Evolutionary conservation across 2,329 filamentous ascomycete genomes (phyloP), one percentile per base, ranked within the genome.

Genomic region (Penicillium digitatum): DNA sequence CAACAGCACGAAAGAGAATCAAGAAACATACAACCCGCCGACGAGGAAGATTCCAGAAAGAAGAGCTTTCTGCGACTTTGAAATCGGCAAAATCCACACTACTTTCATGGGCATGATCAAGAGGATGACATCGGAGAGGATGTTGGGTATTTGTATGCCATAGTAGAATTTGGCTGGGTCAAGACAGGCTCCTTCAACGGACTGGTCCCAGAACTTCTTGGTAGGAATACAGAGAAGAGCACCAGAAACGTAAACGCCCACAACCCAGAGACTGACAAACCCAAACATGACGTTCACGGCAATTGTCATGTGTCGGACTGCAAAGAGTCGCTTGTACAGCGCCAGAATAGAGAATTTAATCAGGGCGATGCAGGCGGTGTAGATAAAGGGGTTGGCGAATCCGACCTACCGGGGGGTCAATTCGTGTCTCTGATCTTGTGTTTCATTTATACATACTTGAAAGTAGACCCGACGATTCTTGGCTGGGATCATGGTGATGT

Each of bases 101-200:
- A 66, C 54, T 22, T 55, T 59, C 47, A 69, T 52, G 0, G 68
- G 68, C 62, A 70, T 65, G 2, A 63, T 20, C 9, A 70, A 55
- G 8, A 70, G 53, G 11, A 69, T 58, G 2, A 63, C n/a, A 38
- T 70, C 68, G 0, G 67, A 62, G 20, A 69, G 14, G 16, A 70
- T 70, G 35, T 70, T 70, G 2, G 68, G 68, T 18, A 70, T 64
- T 27, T 69, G 66, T 27, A 60, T 48, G 24, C 59, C 68, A n/a
- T 68, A 68, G 42, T 66, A 67, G 45, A 65, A 70, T n/a, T 43
- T 57, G 43, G 54, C 60, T 1, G 60, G 18, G 38, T 68, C 60
- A 9, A 70, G 63, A 29, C 68, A 70, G 8, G 59, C 56, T 22
- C 67, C 67, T 11, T 58, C 53, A 8, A 67, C 48, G 0, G 58